These are phyloP conservation scores for Magnolia changhungtana DNA, from an alignment of 164 flowering plant species.

Conservation along the genomic window DNA sequence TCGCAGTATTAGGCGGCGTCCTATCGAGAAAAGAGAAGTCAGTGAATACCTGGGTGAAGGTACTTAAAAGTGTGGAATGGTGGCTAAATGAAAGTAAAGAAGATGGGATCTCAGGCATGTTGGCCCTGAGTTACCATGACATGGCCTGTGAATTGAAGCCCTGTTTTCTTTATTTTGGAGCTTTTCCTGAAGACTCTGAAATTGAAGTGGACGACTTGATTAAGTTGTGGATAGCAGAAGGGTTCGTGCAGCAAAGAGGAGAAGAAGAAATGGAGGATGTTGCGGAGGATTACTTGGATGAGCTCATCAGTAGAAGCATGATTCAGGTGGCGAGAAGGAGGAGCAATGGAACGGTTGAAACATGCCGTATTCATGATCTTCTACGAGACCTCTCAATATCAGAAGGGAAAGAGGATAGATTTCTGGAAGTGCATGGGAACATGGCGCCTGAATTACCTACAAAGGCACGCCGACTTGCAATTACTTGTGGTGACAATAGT, in stretches of 20 bases:
- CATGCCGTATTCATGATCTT: not conserved
- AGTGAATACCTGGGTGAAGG: not conserved
- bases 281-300: not conserved
- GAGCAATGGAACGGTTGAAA: not conserved
- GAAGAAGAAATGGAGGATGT: not conserved
- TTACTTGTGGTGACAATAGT: not conserved
- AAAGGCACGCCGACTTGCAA: not conserved
- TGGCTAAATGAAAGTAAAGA: conserved; percentile 1
- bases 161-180: not conserved
- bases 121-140: conserved; percentile 10
- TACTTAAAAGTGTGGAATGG: not conserved
- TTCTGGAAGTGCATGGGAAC: not conserved
- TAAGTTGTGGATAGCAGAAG: not conserved
- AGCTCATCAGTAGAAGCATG: not conserved
- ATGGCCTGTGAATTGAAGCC: not conserved
- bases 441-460: not conserved
- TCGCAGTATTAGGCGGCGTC: not conserved
- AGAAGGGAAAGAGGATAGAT: not conserved
- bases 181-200: not conserved
- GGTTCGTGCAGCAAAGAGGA: not conserved
- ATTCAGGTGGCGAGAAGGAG: not conserved
- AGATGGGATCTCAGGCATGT: not conserved
- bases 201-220: not conserved
- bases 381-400: not conserved
- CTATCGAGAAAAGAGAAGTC: not conserved